Conservation (phyloP, 192 early-diverging fungal species). For the Paraglomus occultum region DNA sequence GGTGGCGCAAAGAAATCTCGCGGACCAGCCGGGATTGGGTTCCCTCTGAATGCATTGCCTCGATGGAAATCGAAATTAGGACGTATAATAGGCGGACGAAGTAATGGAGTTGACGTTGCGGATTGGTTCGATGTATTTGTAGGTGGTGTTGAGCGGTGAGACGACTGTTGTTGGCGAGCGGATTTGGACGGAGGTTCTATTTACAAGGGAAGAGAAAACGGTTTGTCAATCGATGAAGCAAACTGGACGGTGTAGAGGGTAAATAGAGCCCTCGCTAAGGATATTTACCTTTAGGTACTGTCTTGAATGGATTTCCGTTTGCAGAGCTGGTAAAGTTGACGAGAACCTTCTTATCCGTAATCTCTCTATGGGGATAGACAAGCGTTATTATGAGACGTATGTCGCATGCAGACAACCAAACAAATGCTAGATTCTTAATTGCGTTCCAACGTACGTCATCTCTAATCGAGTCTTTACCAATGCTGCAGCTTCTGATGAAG, state of each 20-base stretch:
- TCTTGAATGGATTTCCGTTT: slow-evolving; percentile 41
- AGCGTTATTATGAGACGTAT: neutral
- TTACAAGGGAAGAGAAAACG: neutral
- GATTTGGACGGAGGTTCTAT: slow-evolving; percentile 33
- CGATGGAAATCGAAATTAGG: slow-evolving; percentile 27
- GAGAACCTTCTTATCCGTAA: slow-evolving; percentile 32
- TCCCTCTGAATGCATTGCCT: slow-evolving; percentile 2
- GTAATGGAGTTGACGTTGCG: slow-evolving; percentile 18
- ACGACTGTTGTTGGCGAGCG: slow-evolving; percentile 28
- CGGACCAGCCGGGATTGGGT: slow-evolving; percentile 18
- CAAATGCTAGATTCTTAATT: neutral
- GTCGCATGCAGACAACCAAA: neutral
- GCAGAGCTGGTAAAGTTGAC: slow-evolving; percentile 38
- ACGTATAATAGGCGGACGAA: slow-evolving; percentile 22
- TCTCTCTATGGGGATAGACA: slow-evolving; percentile 25
- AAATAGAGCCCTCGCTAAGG: no score
- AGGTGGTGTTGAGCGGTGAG: neutral
- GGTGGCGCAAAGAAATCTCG: slow-evolving; percentile 30
- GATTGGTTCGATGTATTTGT: slow-evolving; percentile 10
- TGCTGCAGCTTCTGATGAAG: slow-evolving; percentile 37
- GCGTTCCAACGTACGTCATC: slow-evolving; percentile 36
- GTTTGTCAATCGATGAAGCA: no score
- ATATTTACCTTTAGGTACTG: slow-evolving; percentile 41
- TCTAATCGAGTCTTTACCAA: slow-evolving; percentile 45
- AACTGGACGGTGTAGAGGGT: no score